A percentile compares a stretch with the other conserved stretches of the same genome.
Conservation (phyloP, 768 basidiomycete genomes). For the Pisolithus orientalis region DNA sequence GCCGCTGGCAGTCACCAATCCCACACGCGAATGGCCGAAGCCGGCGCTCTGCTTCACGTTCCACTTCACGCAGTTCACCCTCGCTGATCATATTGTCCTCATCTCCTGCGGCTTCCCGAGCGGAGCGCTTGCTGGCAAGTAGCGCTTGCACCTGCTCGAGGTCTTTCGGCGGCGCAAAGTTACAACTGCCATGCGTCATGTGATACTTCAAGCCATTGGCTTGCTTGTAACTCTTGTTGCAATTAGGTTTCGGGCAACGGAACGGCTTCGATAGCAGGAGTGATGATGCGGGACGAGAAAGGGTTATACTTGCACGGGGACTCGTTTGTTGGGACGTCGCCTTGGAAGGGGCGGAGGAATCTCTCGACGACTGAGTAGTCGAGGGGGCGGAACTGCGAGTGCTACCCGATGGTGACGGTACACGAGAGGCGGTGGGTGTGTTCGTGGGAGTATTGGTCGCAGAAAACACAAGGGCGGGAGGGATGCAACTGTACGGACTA, state of each 20-base stretch:
- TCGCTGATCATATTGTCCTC: slow-evolving; percentile 44
- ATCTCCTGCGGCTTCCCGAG: slow-evolving; percentile 36
- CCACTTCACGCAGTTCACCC: slow-evolving; percentile 62
- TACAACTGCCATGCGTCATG: slow-evolving; percentile 88
- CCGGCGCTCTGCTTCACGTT: slow-evolving; percentile 79
- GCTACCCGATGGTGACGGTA: slow-evolving; percentile 21
- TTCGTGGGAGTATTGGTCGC: slow-evolving; percentile 39
- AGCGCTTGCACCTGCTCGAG: slow-evolving; percentile 70
- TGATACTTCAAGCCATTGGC: slow-evolving; percentile 94
- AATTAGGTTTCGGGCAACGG: slow-evolving; percentile 90
- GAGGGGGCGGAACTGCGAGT: slow-evolving; percentile 14
- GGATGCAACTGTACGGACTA: slow-evolving; percentile 47
- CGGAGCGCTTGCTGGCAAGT: slow-evolving; percentile 43
- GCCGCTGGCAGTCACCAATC: slow-evolving; percentile 75
- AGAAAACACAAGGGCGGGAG: slow-evolving; percentile 60
- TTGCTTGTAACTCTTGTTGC: slow-evolving; percentile 95
- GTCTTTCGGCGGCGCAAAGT: slow-evolving; percentile 87
- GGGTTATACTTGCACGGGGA: slow-evolving; percentile 38
- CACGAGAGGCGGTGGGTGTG: slow-evolving; percentile 46
- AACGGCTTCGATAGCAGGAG: slow-evolving; percentile 80
- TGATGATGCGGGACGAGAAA: slow-evolving; percentile 47
- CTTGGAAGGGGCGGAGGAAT: slow-evolving; percentile 17
- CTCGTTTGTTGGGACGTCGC: slow-evolving; percentile 16
- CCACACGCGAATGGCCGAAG: slow-evolving; percentile 85
- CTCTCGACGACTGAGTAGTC: slow-evolving; percentile 15